These are phyloP conservation scores for Corylus heterophylla DNA, from an alignment of 306 rosid genomes.

Conservation along the genomic window DNA sequence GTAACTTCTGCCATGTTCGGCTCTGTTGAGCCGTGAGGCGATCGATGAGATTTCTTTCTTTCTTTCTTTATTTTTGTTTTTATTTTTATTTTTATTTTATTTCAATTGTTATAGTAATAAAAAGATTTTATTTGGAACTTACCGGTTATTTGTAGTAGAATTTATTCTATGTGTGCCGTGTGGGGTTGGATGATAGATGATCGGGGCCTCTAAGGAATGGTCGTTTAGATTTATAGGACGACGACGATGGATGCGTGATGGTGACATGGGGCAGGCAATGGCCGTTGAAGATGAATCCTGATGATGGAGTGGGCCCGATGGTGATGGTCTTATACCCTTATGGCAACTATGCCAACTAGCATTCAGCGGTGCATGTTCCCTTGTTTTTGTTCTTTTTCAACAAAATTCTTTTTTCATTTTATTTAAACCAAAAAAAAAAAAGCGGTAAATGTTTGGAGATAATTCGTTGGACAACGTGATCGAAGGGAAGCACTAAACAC, in stretches of 20 bases:
- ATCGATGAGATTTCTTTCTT: not conserved
- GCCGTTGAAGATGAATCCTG: not conserved
- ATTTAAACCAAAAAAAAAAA: not conserved
- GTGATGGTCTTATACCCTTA: not conserved
- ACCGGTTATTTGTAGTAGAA: not conserved
- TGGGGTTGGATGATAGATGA: too few relatives aligned
- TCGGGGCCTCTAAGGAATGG: too few relatives aligned
- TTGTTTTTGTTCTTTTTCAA: too few relatives aligned
- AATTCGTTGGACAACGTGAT: not conserved
- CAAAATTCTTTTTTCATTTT: not conserved
- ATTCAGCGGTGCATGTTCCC: not conserved
- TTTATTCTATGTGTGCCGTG: too few relatives aligned
- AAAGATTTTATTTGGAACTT: not conserved
- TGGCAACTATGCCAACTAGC: too few relatives aligned
- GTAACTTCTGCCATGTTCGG: constrained; percentile 64
- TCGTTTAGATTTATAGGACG: too few relatives aligned
- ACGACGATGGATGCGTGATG: too few relatives aligned
- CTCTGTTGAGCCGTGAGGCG: constrained; percentile 12
- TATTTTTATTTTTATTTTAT: not conserved
- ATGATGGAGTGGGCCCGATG: not conserved
- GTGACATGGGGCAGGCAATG: not conserved
- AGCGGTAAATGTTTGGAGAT: not conserved
- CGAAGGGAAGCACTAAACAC: not conserved
- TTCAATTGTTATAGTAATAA: not conserved
- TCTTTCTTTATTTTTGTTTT: not conserved